These are phyloP conservation scores for Thecaphora thlaspeos DNA, from an alignment of 1,284 basidiomycete genomes.

Conservation along the genomic window DNA sequence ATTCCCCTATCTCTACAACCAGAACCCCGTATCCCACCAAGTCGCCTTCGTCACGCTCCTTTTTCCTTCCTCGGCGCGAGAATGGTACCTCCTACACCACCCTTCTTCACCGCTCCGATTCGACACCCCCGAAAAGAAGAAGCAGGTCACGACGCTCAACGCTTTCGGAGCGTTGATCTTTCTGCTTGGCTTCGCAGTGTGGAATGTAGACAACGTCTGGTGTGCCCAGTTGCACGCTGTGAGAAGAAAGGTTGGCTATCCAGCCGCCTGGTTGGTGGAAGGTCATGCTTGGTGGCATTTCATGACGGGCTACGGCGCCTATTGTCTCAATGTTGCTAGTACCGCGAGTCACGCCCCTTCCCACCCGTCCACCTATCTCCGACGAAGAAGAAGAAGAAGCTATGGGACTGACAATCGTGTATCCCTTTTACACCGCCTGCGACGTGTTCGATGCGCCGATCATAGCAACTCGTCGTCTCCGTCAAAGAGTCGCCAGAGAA, in stretches of 20 bases:
- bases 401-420: no score
- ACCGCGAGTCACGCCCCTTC: not conserved
- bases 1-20: constrained; percentile 58
- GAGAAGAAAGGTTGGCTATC: constrained; percentile 40
- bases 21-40: constrained; percentile 64
- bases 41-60: constrained; percentile 61
- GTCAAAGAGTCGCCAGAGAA: constrained; percentile 40
- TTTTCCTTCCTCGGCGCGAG: constrained; percentile 45
- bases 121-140: constrained; percentile 7
- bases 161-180: constrained; percentile 49
- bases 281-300: constrained; percentile 62
- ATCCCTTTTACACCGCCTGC: no score
- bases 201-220: constrained; percentile 64
- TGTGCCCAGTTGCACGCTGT: constrained; percentile 52
- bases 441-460: no score
- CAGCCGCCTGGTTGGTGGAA: constrained; percentile 38
- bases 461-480: constrained; percentile 20
- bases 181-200: constrained; percentile 60
- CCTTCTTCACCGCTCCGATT: constrained; percentile 18
- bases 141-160: constrained; percentile 13
- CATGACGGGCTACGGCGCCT: constrained; percentile 61
- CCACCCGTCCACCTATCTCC: no score
- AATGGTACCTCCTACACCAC: constrained; percentile 47
- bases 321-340: constrained; percentile 58
- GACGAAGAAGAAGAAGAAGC: no score